Percentiles rank a stretch among this genome's conserved stretches.
Conservation (phyloP, 1,284 basidiomycete genomes). For the Leccinum griseonigrum region DNA sequence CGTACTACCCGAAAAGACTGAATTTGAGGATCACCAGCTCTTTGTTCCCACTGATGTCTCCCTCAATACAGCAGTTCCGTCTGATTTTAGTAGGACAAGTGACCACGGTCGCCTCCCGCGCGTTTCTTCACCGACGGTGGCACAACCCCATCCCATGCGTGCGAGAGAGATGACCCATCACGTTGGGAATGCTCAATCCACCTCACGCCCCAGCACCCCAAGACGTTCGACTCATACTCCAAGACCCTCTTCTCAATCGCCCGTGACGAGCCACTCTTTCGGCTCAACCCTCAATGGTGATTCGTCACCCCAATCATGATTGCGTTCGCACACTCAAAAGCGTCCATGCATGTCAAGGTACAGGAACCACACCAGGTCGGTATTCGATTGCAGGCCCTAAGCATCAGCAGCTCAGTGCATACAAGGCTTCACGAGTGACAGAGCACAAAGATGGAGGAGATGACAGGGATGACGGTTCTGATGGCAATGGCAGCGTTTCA, state of each 20-base stretch:
- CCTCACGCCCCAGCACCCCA: constrained; percentile 31
- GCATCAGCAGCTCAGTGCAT: constrained; percentile 23
- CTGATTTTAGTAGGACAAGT: constrained; percentile 2
- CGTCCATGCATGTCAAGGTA: constrained; percentile 35
- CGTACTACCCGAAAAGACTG: constrained; percentile 49
- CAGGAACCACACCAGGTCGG: constrained; percentile 23
- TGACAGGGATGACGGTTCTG: constrained; percentile 26
- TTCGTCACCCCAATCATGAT: constrained; percentile 39
- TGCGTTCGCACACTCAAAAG: constrained; percentile 36
- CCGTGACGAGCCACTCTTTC: constrained; percentile 27
- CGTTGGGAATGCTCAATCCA: constrained; percentile 13
- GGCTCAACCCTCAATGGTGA: constrained; percentile 43
- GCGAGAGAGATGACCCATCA: constrained; percentile 24
- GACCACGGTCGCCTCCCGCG: constrained; percentile 11
- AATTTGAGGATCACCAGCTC: constrained; percentile 59
- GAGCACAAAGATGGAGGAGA: constrained; percentile 12
- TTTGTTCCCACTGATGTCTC: constrained; percentile 70
- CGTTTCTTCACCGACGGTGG: constrained; percentile 21
- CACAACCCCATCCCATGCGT: constrained; percentile 31
- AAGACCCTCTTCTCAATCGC: constrained; percentile 22
- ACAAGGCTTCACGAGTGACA: constrained; percentile 25
- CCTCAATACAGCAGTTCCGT: constrained; percentile 10
- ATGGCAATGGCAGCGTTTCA: constrained; percentile 40
- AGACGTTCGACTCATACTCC: constrained; percentile 26
- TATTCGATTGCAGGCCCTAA: constrained; percentile 27